Evolutionary conservation across 108 stramenopile species (phyloP), one percentile per base, ranked within the genome.

Genomic region (Cafeteria roenbergensis): DNA sequence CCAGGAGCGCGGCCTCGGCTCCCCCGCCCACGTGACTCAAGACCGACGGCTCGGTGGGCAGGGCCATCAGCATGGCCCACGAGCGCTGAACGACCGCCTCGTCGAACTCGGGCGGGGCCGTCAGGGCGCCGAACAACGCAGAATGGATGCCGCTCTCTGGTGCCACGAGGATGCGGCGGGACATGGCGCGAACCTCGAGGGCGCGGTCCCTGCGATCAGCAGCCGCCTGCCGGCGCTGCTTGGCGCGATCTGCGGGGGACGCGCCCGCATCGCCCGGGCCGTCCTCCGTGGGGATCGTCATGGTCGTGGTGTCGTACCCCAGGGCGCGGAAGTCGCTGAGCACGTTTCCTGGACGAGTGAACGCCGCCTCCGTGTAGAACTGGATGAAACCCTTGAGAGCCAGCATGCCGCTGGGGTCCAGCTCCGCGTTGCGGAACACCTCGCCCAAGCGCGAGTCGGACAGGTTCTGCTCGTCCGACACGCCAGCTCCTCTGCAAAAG

Each of bases 331-430:
- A 2, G 37, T 61, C 59, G 20, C 3, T 32, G 24, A 2, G 59
- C 37, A 61, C 59, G 3, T 9, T 26, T 2, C 30, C 59, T 1
- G 30, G 22, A 21, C 59, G 59, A 21, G 34, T 22, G 22, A 24
- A 22, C 17, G 20, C 9, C 29, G 59, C 59, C 59, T 37, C 59
- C 22, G 22, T 61, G 37, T 61, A 61, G 59, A 61, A 61, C 21
- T 61, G 21, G 21, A 32, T 9, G 59, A 61, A 61, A 27, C 59
- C 59, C 24, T 38, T 38, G 20, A 29, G 30, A 6, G 59, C 30
- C 20, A 61, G 8, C 21, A 29, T 2, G 2, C 59, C 59, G 59
- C 24, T 27, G 2, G 34, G 36, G 2, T 8, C 30, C 30, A 27
- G 9, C 20, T 61, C 59, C 17, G 2, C 8, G 2, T 12, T 2